Evolutionary conservation across 129 eudicot genomes (phyloP).

Genomic region (Heracleum sosnowskyi): DNA sequence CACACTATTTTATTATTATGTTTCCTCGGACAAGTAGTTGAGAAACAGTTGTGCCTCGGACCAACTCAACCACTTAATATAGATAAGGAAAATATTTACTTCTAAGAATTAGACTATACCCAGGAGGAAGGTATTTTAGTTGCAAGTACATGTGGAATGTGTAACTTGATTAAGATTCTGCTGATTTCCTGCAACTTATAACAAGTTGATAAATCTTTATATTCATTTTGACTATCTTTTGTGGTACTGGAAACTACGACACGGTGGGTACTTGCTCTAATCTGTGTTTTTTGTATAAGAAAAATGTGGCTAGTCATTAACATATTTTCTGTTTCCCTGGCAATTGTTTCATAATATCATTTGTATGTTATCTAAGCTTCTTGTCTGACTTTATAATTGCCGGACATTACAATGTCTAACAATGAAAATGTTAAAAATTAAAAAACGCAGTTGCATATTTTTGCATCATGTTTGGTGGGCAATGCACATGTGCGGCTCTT

Average conservation of each 20-base stretch:
- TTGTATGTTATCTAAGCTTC: not conserved
- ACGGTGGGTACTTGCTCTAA: not conserved
- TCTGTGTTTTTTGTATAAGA: not conserved
- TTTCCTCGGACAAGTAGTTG: too few species aligned
- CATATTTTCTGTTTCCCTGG: not conserved
- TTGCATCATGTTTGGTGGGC: not conserved
- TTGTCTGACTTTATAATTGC: not conserved
- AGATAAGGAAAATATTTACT: not conserved
- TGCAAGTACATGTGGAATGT: not conserved
- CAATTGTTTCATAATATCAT: too few species aligned
- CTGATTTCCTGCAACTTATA: not conserved
- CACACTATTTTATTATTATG: not conserved
- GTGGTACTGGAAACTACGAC: not conserved
- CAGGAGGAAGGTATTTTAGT: not conserved
- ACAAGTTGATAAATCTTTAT: not conserved
- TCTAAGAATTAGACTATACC: not conserved
- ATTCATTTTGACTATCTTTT: too few species aligned
- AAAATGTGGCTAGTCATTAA: too few species aligned
- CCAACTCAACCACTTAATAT: not conserved
- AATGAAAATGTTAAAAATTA: not conserved
- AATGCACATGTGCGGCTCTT: not conserved
- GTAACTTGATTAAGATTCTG: not conserved
- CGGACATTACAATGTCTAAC: not conserved
- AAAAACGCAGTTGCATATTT: not conserved
- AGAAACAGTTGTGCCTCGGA: not conserved